phyloP scores from a whole-genome alignment of 2,329 filamentous ascomycete species.

The Pseudogymnoascus pannorum region DNA sequence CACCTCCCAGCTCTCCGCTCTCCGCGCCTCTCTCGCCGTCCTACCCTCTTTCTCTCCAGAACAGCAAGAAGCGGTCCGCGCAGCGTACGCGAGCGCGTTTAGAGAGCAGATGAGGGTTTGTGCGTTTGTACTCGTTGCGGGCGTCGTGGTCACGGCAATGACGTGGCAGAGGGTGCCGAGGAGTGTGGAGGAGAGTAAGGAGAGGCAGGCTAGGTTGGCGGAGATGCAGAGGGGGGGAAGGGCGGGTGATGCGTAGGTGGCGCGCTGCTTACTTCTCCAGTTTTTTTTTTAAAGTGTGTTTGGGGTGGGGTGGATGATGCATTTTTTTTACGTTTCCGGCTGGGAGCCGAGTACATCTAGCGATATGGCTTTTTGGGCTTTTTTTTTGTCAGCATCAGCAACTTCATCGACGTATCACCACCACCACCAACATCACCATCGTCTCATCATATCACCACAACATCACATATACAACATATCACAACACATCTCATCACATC shows the following conservation, averaged over 20 bases:
- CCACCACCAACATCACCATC: not conserved
- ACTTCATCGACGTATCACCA: not conserved
- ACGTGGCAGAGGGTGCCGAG: slow-evolving; percentile 8
- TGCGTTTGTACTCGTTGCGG: slow-evolving; percentile 13
- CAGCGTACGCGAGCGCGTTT: slow-evolving; percentile 21
- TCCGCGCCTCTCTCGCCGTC: not conserved
- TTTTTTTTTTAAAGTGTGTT: not conserved
- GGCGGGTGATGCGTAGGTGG: not conserved
- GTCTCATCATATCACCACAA: not conserved
- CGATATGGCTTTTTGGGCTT: not conserved
- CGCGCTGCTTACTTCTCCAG: not conserved
- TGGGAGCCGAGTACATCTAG: not conserved
- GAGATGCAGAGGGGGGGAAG: not conserved
- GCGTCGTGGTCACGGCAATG: slow-evolving; percentile 13
- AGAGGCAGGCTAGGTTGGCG: not conserved
- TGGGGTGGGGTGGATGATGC: not conserved
- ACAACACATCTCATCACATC: no score
- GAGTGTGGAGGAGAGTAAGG: not conserved
- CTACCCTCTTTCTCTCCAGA: not conserved
- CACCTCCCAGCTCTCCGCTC: not conserved
- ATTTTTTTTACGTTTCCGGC: not conserved
- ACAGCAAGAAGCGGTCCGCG: slow-evolving; percentile 15
- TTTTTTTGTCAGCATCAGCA: not conserved
- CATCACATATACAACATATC: not conserved
- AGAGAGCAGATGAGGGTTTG: slow-evolving; percentile 20